Base-by-base conservation (phyloP, 495 filamentous ascomycete species). In the Tuber brumale region DNA sequence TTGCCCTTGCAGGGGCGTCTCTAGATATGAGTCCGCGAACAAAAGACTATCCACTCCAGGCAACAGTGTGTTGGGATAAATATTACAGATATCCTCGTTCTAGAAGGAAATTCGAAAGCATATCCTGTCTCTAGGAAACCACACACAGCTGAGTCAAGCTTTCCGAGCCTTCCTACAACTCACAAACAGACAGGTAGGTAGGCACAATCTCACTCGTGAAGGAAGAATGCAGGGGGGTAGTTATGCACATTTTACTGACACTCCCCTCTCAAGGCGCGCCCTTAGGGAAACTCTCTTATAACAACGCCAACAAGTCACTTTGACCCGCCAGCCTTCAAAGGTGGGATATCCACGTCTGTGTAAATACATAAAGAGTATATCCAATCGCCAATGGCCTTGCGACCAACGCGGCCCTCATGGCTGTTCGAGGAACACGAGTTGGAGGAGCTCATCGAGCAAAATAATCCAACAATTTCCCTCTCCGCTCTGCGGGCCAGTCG, bases 331-430 rank as follows among this genome's bases (percentile, higher is more conserved):
- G 14, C 27, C 57, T 35, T 66, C 27, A 31, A 35, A 66, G 31
- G 57, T 35, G 27, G 27, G 57, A 66, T 66, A 31, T 18, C 57
- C 27, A 27, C 23, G 12, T 16, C 10, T 35, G 1, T 18, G 16
- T 6, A 66, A 3, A 31, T 16, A 66, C 57, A 18, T 14, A 35
- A 35, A 18, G 57, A 66, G 27, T 35, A 66, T 66, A 66, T 35
- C 10, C 27, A 16, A 66, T 66, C 57, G 9, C 7, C 43, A 45
- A 79, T 79, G 72, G 51, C 70, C 19, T 35, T 57, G 45, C 45
- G 73, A 16, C 70, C 73, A 66, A 80, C 78, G 23, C 48, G 78
- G 23, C 78, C 78, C 19, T 74, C 78, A n/a, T 80, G 78, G 78
- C 44, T 80, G 42, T 80, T 70, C 44, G n/a, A 69, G 1, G 70